Conservation (phyloP, 1,284 basidiomycete genomes). For the Phylloboletellus chloephorus region DNA sequence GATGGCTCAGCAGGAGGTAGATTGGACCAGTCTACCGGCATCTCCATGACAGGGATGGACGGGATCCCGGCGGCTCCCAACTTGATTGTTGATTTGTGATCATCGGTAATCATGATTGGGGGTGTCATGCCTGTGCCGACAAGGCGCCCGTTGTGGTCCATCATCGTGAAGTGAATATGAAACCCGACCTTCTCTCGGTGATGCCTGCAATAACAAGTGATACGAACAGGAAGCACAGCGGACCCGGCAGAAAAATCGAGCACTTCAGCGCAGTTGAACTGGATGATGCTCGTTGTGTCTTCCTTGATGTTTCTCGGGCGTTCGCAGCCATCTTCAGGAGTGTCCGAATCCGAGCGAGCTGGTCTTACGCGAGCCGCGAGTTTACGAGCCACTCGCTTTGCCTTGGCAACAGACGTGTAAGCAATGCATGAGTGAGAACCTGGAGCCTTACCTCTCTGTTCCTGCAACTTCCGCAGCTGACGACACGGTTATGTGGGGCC, state of each 20-base stretch:
- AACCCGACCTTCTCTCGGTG: slow-evolving; percentile 98
- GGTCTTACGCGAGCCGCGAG: slow-evolving; percentile 75
- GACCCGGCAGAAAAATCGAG: slow-evolving; percentile 88
- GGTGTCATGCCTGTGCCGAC: slow-evolving; percentile 82
- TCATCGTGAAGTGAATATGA: slow-evolving; percentile 86
- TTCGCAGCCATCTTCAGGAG: slow-evolving; percentile 47
- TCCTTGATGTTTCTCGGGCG: slow-evolving; percentile 48
- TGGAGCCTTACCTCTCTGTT: slow-evolving; percentile 63
- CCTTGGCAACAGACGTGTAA: slow-evolving; percentile 38
- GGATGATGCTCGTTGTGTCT: slow-evolving; percentile 80
- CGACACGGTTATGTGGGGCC: slow-evolving; percentile 71
- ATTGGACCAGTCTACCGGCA: slow-evolving; percentile 46
- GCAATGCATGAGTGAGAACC: slow-evolving; percentile 8
- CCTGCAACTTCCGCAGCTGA: slow-evolving; percentile 81
- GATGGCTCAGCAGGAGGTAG: slow-evolving; percentile 22
- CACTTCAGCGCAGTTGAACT: slow-evolving; percentile 94
- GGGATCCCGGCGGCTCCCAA: slow-evolving; percentile 22
- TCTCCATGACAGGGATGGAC: slow-evolving; percentile 20
- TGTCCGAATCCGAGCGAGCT: slow-evolving; percentile 71
- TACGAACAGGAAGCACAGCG: slow-evolving; percentile 85
- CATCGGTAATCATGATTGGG: slow-evolving; percentile 99
- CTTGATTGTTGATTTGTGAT: slow-evolving; percentile 80
- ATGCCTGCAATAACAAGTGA: slow-evolving; percentile 99
- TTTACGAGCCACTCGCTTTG: slow-evolving; percentile 84
- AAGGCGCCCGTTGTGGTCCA: slow-evolving; percentile 74